Evolutionary conservation across 225 moss, liverwort and hornwort species (phyloP), one percentile per base, ranked within the genome.

Genomic region (Polytrichum commune): DNA sequence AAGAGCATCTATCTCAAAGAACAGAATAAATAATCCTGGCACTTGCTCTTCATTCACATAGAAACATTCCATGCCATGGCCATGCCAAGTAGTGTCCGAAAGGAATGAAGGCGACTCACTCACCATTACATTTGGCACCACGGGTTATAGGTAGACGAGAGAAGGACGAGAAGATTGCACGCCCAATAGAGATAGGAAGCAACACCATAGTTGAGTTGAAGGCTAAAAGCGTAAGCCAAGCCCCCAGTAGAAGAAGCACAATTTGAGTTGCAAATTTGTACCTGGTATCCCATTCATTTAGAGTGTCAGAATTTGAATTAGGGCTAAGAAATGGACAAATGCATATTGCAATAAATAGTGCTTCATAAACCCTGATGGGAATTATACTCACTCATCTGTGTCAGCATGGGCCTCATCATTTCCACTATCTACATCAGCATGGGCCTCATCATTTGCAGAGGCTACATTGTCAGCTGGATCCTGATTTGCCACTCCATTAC

Each of bases 71-170:
- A 46, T 10, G 10, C 38, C 38, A 38, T 38, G 38, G 38, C 38
- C 38, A 38, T 10, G 10, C 38, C 38, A 38, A 38, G 46, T 16
- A 16, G 16, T 46, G 46, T 46, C 46, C 46, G 0, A 46, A 46
- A 0, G 16, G 13, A 46, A 46, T 46, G 13, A 10, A 35, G 13
- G 46, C 46, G 16, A 3, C 13, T 66, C 19, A 75, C 78, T 72
- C 19, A 92, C 89, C 87, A 72, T 89, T 89, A 74, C 85, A 89
- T 70, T 89, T 92, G 38, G 81, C 87, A 73, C 80, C 83, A 26
- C 72, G 65, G 22, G 83, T 77, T 22, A 85, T 69, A 29, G 81
- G 83, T 1, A 89, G 76, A 5, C 78, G 85, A 9, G 79, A 82
- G 38, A 84, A 79, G 6, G 67, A 74, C 0, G 76, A 19, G 72